A percentile compares a stretch with the other conserved stretches of the same genome.
These are phyloP conservation scores for Psilocybe cyanescens DNA, from an alignment of 768 basidiomycete species.

Conservation along the genomic window DNA sequence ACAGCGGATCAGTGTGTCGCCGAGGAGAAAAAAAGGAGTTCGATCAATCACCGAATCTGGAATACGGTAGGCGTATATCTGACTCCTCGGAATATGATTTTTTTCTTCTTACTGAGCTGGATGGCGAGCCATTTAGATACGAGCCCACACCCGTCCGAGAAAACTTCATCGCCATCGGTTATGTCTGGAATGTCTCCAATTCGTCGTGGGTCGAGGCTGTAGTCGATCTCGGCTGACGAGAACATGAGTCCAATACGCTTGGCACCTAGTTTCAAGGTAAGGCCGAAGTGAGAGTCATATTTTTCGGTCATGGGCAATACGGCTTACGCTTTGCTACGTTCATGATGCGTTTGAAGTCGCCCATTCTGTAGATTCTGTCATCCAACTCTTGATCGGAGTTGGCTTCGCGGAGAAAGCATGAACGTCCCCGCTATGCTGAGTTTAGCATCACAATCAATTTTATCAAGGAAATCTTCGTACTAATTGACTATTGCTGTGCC, in stretches of 20 bases:
- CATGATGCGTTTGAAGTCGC: constrained; percentile 64
- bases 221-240: constrained; percentile 65
- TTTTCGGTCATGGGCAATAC: not conserved
- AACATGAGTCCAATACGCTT: constrained; percentile 73
- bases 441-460: constrained; percentile 2
- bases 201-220: constrained; percentile 49
- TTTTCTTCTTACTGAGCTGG: constrained; percentile 55
- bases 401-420: constrained; percentile 65
- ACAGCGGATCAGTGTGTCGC: not conserved
- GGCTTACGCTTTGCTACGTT: constrained; percentile 64
- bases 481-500: constrained; percentile 73
- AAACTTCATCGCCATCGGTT: constrained; percentile 55
- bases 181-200: constrained; percentile 64
- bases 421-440: constrained; percentile 52
- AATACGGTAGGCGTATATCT: constrained; percentile 66
- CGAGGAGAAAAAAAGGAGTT: not conserved
- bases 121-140: constrained; percentile 57
- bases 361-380: constrained; percentile 55
- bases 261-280: constrained; percentile 47
- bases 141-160: constrained; percentile 74
- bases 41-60: constrained; percentile 57
- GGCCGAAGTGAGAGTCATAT: not conserved
- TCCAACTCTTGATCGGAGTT: constrained; percentile 60
- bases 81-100: constrained; percentile 54
- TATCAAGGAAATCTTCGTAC: constrained; percentile 31